These are phyloP conservation scores for Lyophyllum semitale DNA, from an alignment of 768 basidiomycete genomes.

Conservation along the genomic window DNA sequence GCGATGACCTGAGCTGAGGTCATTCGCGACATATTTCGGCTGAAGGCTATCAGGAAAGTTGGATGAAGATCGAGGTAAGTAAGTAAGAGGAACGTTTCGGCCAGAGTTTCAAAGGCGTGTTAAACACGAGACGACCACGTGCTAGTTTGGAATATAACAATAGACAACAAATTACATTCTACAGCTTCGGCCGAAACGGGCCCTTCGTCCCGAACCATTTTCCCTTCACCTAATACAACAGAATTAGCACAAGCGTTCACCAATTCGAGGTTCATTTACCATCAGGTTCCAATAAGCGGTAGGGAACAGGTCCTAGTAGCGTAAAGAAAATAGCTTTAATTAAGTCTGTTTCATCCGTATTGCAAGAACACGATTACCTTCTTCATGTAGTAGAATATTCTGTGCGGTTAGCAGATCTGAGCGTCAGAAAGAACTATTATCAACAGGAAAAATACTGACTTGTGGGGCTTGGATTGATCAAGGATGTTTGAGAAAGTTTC, in stretches of 20 bases:
- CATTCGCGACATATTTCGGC: constrained; percentile 66
- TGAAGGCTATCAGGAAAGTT: not conserved
- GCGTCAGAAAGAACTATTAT: not conserved
- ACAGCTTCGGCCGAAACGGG: constrained; percentile 25
- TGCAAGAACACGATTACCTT: constrained; percentile 46
- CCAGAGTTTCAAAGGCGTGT: not conserved
- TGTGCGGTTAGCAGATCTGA: constrained; percentile 22
- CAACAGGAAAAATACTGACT: constrained; percentile 42
- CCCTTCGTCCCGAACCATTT: constrained; percentile 46
- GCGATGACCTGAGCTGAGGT: constrained; percentile 78
- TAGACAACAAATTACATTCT: not conserved
- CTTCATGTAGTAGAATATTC: constrained; percentile 86
- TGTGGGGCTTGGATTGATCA: constrained; percentile 76
- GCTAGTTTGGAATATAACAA: not conserved
- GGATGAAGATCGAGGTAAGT: not conserved
- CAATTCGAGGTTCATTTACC: constrained; percentile 37
- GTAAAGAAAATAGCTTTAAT: not conserved
- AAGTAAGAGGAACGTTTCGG: not conserved
- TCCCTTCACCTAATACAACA: constrained; percentile 37
- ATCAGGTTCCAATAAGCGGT: constrained; percentile 76
- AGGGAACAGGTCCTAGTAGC: constrained; percentile 66
- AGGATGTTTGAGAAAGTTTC: constrained; percentile 77
- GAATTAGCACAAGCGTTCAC: constrained; percentile 7
- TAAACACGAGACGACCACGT: constrained; percentile 14
- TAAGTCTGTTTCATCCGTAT: constrained; percentile 6